Conservation (phyloP, 331 rosid genomes). For the Rosa hybrid region DNA sequence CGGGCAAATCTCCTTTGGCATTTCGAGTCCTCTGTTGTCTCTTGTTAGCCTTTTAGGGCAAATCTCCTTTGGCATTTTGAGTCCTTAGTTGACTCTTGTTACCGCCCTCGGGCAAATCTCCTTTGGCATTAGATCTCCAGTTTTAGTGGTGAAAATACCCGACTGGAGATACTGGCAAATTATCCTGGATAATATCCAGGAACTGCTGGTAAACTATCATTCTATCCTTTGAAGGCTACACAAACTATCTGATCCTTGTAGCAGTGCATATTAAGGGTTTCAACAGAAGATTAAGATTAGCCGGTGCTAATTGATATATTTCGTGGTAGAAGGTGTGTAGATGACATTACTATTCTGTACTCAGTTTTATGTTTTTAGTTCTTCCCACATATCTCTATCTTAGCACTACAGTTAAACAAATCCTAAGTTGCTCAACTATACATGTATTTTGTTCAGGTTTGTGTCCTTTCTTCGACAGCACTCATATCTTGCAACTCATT, state of each 20-base stretch:
- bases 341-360: constrained; percentile 18
- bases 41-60: constrained; percentile 47
- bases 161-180: constrained; percentile 38
- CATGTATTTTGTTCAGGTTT: constrained; percentile 7
- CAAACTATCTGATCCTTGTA: constrained; percentile 21
- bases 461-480: constrained; percentile 17
- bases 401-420: constrained; percentile 17
- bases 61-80: constrained; percentile 63
- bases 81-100: constrained; percentile 16
- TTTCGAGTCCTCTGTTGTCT: constrained; percentile 61
- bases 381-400: constrained; percentile 12
- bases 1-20: constrained; percentile 99
- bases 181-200: constrained; percentile 32
- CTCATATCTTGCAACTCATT: constrained; percentile 12
- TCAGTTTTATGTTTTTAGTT: constrained; percentile 26
- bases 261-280: constrained; percentile 22
- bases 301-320: constrained; percentile 34
- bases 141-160: constrained; percentile 41
- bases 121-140: constrained; percentile 67
- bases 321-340: constrained; percentile 44
- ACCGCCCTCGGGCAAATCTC: constrained; percentile 38
- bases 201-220: constrained; percentile 17
- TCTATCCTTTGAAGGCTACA: constrained; percentile 31
- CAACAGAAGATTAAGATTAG: constrained; percentile 3
- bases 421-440: constrained; percentile 12